Evolutionary conservation across 768 basidiomycete genomes (phyloP), one percentile per base, ranked within the genome.

Genomic region (Solioccasus polychromus): DNA sequence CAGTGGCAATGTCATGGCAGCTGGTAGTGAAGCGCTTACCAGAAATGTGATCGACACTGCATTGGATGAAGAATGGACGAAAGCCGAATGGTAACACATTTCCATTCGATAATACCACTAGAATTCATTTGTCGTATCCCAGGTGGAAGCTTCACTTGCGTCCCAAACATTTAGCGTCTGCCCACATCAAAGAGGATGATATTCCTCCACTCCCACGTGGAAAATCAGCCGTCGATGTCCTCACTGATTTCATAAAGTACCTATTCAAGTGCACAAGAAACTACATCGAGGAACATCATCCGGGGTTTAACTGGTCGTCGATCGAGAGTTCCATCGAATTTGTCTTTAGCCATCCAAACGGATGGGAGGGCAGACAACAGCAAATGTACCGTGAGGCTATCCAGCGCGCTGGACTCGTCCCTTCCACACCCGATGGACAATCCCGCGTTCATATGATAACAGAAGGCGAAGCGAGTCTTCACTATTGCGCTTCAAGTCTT

Each of bases 401-500:
- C 1, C 40, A 42, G 17, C 10, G 26, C 31, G 58, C 63, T 2
- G 54, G 57, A 9, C 51, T 63, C 11, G 25, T 64, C 15, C 46
- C 57, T 5, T 17, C 7, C 17, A 45, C 47, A 4, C 31, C 25
- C 1, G 52, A 51, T 26, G 60, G 50, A 1, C 47, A 37, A 32
- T 42, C 47, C 0, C 51, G 55, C 11, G 48, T 63, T 22, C 58
- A 53, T 20, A 46, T 64, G 35, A 24, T 64, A 15, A 51, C 45
- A 0, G 60, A 61, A 34, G 57, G 54, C 17, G 56, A 57, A 53
- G 57, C 58, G 8, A 52, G 51, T 29, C 40, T 59, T 36, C 54
- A 57, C 26, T 59, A 46, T 46, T 79, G 77, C 35, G 63, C 79
- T 18, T 53, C 67, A 30, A 73, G 65, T 36, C 70, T 73, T n/a